phyloP scores from a whole-genome alignment of 306 rosid genomes.

The Trichosanthes cucumerina region DNA sequence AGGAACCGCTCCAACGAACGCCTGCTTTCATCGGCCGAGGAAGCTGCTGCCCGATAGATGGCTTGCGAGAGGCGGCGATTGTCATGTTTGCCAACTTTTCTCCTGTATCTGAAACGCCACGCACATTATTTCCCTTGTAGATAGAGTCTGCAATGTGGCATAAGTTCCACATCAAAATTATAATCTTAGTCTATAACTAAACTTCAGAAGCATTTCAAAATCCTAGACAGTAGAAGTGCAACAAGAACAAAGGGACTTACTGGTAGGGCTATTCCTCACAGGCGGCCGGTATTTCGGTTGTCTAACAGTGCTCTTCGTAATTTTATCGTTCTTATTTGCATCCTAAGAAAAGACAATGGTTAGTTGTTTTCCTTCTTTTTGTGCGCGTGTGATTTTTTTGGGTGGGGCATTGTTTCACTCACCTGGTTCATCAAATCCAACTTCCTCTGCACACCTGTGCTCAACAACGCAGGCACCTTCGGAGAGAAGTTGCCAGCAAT shows the following conservation, averaged over 20 bases:
- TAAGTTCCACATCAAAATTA: neutral
- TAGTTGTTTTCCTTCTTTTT: neutral
- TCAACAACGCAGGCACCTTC: conserved; percentile 43
- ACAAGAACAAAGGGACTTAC: conserved; percentile 10
- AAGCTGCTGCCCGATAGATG: conserved; percentile 33
- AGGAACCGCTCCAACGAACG: conserved; percentile 58
- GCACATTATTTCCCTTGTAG: conserved; percentile 41
- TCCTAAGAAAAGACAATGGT: conserved; percentile 28
- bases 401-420: conserved; percentile 16
- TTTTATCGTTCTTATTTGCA: conserved; percentile 42
- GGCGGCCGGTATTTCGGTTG: conserved; percentile 66
- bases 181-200: neutral
- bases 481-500: conserved; percentile 37
- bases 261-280: conserved; percentile 63
- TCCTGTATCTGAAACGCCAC: conserved; percentile 56
- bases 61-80: conserved; percentile 42
- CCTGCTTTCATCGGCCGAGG: conserved; percentile 82
- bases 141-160: conserved; percentile 29
- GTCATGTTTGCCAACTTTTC: conserved; percentile 72
- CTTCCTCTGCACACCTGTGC: conserved; percentile 87
- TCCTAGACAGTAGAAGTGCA: neutral
- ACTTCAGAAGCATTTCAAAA: neutral
- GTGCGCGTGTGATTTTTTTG: neutral
- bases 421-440: conserved; percentile 77
- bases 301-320: conserved; percentile 31